These are phyloP conservation scores for Nothomitra cinnamomea DNA, from an alignment of 2,329 filamentous ascomycete genomes.

Conservation along the genomic window DNA sequence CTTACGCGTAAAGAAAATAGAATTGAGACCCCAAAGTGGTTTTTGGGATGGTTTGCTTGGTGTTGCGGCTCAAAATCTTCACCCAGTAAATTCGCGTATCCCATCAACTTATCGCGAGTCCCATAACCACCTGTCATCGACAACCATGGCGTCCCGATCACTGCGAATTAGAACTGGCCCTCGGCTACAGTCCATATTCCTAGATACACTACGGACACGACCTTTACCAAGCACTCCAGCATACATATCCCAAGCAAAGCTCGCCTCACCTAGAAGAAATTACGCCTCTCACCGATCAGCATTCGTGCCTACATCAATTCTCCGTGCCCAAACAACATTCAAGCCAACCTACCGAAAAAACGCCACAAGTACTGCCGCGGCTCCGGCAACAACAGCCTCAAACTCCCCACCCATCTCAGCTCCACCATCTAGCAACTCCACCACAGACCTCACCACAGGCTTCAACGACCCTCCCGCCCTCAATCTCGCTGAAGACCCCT, in stretches of 20 bases:
- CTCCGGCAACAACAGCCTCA: background rate
- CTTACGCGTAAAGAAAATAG: background rate
- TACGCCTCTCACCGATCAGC: too few species aligned
- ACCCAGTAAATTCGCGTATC: slow-evolving; percentile 3
- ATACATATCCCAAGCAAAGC: too few species aligned
- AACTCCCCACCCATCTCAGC: background rate
- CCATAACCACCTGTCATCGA: too few species aligned
- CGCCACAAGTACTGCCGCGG: background rate
- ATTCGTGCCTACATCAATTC: too few species aligned
- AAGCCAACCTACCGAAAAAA: background rate
- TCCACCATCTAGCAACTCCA: too few species aligned
- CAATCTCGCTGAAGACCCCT: slow-evolving; percentile 28
- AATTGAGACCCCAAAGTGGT: background rate
- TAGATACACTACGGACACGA: too few species aligned
- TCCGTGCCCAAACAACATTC: background rate
- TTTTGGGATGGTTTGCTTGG: slow-evolving; percentile 8
- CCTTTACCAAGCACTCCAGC: too few species aligned
- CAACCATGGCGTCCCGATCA: background rate
- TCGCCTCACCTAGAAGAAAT: too few species aligned
- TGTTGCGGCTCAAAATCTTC: slow-evolving; percentile 5
- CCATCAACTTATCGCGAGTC: too few species aligned
- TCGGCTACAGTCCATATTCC: background rate
- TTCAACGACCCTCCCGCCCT: slow-evolving; percentile 31
- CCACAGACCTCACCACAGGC: slow-evolving; percentile 27
- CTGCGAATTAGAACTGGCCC: background rate